Base-by-base conservation (phyloP, 176 grass and related monocot species). In the Hordeum vulgare region DNA sequence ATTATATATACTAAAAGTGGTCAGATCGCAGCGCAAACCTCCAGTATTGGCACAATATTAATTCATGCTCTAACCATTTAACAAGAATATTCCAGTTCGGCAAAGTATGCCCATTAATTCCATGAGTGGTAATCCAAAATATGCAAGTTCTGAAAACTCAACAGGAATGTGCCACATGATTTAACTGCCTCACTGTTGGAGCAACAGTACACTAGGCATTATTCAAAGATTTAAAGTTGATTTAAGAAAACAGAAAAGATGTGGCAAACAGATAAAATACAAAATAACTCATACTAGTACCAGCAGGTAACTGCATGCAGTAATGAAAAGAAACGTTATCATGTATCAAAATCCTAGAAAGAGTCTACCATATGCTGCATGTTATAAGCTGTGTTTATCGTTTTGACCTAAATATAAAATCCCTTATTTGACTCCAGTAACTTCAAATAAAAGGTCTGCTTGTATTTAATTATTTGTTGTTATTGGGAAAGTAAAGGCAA, bases 201-300 rank as follows among this genome's bases (percentile, higher is more conserved):
- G 72, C 33, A 85, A 7, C 63, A 80, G 63, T 42, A 66, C 65
- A 44, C 41, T 36, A 81, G 70, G 29, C 3, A 61, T 23, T 53
- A 12, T 62, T 67, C 11, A 89, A 67, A 6, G 53, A 75, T 51
- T 49, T 81, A 25, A 85, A 85, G 82, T 76, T 62, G 29, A 76
- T 81, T 81, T 70, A 53, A 81, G 28, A 70, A 53, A 61, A 66
- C 12, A 56, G 70, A 25, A 29, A 74, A 65, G 59, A 66, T 66
- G 47, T 67, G 44, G 18, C 67, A 74, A 83, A 60, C 70, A 61
- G n/a, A 13, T 7, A 26, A 21, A 61, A 23, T 47, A 33, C 40
- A 69, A 61, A 17, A 61, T 53, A 83, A 75, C 65, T 75, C 47
- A 37, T 47, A 71, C n/a, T 51, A 62, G 73, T 79, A 73, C 45